Evolutionary conservation across 2,329 filamentous ascomycete species (phyloP), one percentile per base, ranked within the genome.

Genomic region (Trichophyton simii): DNA sequence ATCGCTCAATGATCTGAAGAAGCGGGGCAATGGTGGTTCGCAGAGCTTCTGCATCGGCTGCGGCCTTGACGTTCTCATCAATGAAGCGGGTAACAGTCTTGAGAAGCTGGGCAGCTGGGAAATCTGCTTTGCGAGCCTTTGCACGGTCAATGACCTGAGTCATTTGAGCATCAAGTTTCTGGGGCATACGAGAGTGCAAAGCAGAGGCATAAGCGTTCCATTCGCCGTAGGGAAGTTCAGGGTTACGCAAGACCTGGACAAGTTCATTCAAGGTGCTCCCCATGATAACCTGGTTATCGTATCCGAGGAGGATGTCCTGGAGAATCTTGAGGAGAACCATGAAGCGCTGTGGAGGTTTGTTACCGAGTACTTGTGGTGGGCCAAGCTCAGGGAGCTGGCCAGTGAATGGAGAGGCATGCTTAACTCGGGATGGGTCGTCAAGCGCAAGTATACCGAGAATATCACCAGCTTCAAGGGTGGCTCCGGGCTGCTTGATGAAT

Each of bases 201-300:
- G 94, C 94, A 57, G 94, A 95, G 67, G 95, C 94, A 72, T 97
- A 91, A 4, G 92, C 88, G 65, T 88, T 91, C 89, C 92, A 99
- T 75, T 99, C 91, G 73, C 92, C 91, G 72, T 94, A 99, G 1
- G 94, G 94, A 65, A 99, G 82, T 69, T 96, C 91, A 1, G 88
- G 85, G 70, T 96, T 84, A 48, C 92, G 87, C 22, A 99, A 83
- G 9, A 99, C 91, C 63, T 90, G 84, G n/a, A 96, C 86, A 42
- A 97, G 80, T 72, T 94, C 89, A 76, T 89, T 90, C 22, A 99
- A 80, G 1, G 91, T 94, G 63, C 84, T 76, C 59, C 84, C 83
- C 92, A 99, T 96, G 75, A 97, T 91, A 67, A 96, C 87, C 67
- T 95, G 92, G 82, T 99, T 99, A 77, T 99, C 94, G 71, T 90